These are phyloP conservation scores for Tulasnella sp. DNA, from an alignment of 768 basidiomycete species.

Conservation along the genomic window DNA sequence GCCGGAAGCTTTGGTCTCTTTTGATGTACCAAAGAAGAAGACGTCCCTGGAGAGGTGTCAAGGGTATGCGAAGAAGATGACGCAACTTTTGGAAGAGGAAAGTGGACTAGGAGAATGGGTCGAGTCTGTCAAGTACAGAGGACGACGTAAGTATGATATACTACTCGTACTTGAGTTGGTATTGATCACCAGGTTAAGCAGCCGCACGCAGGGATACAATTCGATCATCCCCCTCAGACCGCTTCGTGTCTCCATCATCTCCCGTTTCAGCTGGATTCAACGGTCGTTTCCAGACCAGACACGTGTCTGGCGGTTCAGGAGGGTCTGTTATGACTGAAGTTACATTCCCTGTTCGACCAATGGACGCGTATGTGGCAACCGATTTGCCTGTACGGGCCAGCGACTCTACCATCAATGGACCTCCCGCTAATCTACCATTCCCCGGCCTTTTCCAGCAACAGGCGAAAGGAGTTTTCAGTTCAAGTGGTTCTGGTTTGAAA, in stretches of 20 bases:
- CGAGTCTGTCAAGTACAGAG: slow-evolving; percentile 5
- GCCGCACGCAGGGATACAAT: not conserved
- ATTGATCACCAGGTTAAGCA: not conserved
- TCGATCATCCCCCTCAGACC: not conserved
- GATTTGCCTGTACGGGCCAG: not conserved
- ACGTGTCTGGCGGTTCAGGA: slow-evolving; percentile 1
- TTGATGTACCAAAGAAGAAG: slow-evolving; percentile 17
- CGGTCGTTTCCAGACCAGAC: not conserved
- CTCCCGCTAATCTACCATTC: slow-evolving; percentile 14
- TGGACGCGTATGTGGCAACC: slow-evolving; percentile 12
- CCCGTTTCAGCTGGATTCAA: slow-evolving; percentile 7
- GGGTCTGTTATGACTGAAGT: slow-evolving; percentile 9
- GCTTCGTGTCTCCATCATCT: not conserved
- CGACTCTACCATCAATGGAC: not conserved
- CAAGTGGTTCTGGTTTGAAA: no score
- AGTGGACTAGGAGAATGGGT: slow-evolving; percentile 22
- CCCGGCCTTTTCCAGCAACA: no score
- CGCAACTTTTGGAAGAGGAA: slow-evolving; percentile 18
- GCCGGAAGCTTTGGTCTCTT: slow-evolving; percentile 18
- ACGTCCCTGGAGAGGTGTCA: slow-evolving; percentile 20
- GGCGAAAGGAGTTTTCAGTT: no score
- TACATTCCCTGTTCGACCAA: slow-evolving; percentile 11
- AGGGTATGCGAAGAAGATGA: slow-evolving; percentile 22
- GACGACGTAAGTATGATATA: not conserved
- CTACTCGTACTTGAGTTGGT: not conserved